Evolutionary conservation across 2,329 filamentous ascomycete genomes (phyloP), one percentile per base, ranked within the genome.

Genomic region (Fusarium napiforme): DNA sequence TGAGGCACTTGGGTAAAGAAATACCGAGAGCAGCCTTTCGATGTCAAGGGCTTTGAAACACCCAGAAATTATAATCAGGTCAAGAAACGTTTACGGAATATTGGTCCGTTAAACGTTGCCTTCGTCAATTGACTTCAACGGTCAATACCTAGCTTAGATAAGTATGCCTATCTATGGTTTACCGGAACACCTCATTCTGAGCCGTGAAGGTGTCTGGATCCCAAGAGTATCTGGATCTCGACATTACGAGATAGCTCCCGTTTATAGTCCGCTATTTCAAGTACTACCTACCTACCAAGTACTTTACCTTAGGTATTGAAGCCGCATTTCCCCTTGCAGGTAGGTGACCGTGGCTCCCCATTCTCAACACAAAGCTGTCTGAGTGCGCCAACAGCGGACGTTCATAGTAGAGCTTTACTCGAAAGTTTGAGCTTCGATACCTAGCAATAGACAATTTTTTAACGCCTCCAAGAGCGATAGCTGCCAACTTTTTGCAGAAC

Each of bases 271-370:
- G 64, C 49, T 50, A 46, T 53, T 49, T 50, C 47, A 50, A 59
- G 36, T 40, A 45, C 9, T n/a, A 15, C 14, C 18, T 45, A 43
- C 26, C 19, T 36, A 59, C 46, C 16, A 34, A 34, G 28, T 32
- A 21, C 19, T 23, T 26, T 32, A 18, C 36, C 36, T 37, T 18
- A 59, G n/a, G n/a, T 34, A 63, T 63, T 52, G 61, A 39, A 63
- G 46, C 53, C 65, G 46, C 67, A 42, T 37, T 42, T 43, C 58
- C 61, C 71, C 61, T 73, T 73, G 71, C 46, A 69, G 52, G 55
- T 34, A 68, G 52, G 55, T 36, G 42, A 52, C 62, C 58, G 59
- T 64, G 55, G 60, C 59, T 21, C 21, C 21, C 28, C 34, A 59
- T 62, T 61, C 70, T 73, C 65, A 60, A 60, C 67, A 42, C 61